Percentiles rank a stretch among this genome's conserved stretches.
Evolutionary conservation across 305 asterid species (phyloP).

Genomic region (Andrographis paniculata): DNA sequence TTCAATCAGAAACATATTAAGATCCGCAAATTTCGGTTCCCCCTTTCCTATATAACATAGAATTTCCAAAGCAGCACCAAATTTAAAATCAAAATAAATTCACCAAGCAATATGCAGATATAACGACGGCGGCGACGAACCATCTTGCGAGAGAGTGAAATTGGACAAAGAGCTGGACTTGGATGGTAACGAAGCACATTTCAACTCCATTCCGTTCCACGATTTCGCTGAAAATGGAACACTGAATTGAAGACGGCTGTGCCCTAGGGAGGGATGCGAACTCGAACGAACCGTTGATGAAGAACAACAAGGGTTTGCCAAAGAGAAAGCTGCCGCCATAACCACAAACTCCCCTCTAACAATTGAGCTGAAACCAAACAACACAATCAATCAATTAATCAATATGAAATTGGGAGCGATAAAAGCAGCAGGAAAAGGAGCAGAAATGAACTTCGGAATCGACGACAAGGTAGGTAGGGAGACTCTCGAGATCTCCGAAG

Average conservation of each 20-base stretch:
- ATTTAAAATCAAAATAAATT: not conserved
- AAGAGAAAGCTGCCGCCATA: slow-evolving; percentile 51
- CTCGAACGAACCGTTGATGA: slow-evolving; percentile 34
- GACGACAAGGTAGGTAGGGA: slow-evolving; percentile 29
- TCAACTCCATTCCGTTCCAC: slow-evolving; percentile 26
- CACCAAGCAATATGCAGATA: not conserved
- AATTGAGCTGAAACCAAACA: slow-evolving; percentile 17
- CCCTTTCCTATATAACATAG: too few species aligned
- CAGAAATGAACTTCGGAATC: slow-evolving; percentile 22
- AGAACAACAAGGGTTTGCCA: slow-evolving; percentile 36
- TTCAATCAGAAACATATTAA: too few species aligned
- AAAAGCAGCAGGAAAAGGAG: not conserved
- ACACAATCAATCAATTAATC: not conserved
- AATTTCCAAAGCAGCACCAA: not conserved
- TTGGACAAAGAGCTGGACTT: slow-evolving; percentile 28
- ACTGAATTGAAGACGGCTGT: slow-evolving; percentile 22
- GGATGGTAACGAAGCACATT: slow-evolving; percentile 34
- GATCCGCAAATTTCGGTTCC: too few species aligned
- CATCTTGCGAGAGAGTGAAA: slow-evolving; percentile 67
- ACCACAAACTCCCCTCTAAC: not conserved
- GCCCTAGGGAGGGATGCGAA: slow-evolving; percentile 32
- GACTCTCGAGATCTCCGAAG: slow-evolving; percentile 57
- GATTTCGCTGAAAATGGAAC: slow-evolving; percentile 24
- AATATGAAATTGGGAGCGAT: not conserved
- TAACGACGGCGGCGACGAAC: slow-evolving; percentile 25